Evolutionary conservation across 2,329 filamentous ascomycete species (phyloP).

Genomic region (Tolypocladium tropicale): DNA sequence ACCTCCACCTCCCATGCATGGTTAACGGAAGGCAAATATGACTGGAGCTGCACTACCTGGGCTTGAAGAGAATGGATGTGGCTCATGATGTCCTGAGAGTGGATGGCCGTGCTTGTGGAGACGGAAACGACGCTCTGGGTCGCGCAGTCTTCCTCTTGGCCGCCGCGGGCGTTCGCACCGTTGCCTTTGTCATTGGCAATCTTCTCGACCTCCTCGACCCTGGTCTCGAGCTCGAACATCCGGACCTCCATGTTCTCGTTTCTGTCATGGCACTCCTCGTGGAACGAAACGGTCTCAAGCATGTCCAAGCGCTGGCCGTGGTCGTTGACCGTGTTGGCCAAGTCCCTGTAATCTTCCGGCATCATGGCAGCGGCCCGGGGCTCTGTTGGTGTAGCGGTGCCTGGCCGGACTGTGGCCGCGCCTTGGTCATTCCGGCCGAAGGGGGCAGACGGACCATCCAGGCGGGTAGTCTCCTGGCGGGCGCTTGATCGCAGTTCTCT

Average conservation of each 20-base stretch:
- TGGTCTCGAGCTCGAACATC: conserved; percentile 57
- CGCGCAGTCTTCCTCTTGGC: conserved; percentile 30
- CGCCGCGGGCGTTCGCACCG: conserved; percentile 23
- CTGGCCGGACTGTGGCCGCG: conserved; percentile 6
- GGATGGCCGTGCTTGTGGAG: conserved; percentile 30
- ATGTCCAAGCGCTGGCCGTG: conserved; percentile 57
- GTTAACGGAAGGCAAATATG: conserved; percentile 47
- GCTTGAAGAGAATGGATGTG: conserved; percentile 40
- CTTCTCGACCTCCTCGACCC: conserved; percentile 50
- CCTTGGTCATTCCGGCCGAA: conserved; percentile 7
- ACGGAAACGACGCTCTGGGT: conserved; percentile 36
- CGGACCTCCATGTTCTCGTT: conserved; percentile 58
- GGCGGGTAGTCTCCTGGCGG: conserved; percentile 7
- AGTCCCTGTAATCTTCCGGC: conserved; percentile 29
- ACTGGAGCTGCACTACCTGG: conserved; percentile 46
- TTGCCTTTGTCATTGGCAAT: conserved; percentile 36
- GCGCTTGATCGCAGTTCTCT: conserved; percentile 6
- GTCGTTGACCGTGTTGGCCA: conserved; percentile 43
- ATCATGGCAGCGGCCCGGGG: conserved; percentile 14
- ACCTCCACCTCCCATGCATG: conserved; percentile 68
- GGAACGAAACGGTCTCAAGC: conserved; percentile 62
- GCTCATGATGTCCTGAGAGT: conserved; percentile 35
- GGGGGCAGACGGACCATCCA: conserved; percentile 15
- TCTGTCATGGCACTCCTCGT: conserved; percentile 59
- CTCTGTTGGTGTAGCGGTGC: conserved; percentile 17